Base-by-base conservation (phyloP, 1,139 yeast genomes). In the Nakaseomyces delphensis region DNA sequence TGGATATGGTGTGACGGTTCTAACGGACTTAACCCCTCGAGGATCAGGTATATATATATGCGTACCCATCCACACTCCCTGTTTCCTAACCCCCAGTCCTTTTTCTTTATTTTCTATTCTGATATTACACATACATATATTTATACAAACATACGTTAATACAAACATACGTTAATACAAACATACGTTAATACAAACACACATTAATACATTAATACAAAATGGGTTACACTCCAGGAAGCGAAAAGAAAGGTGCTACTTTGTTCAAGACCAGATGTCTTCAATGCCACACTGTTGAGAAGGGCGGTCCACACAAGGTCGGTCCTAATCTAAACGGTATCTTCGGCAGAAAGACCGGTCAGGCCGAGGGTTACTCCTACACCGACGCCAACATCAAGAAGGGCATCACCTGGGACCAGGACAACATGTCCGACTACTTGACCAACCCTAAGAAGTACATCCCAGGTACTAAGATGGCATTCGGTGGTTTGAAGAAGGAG, bases 381-480 rank as follows among this genome's bases (percentile, higher is more conserved):
- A 87, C 97, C 48, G 98, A 91, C 59, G 97, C 98, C 66, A 89
- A 89, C 86, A 85, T 85, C 79, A 83, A 83, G 77, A 87, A 87
- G 75, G 95, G 89, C 64, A 94, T 89, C 53, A 61, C 59, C 50
- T 91, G 98, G 98, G 58, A 64, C 55, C 93, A 80, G 65, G 91
- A 87, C 67, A 77, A 87, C 69, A 77, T 91, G 83, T 77, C 82
- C 60, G 95, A 84, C 69, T 91, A 91, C 81, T 81, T 91, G 71
- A 95, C 83, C 73, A 93, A 91, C 85, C 98, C 98, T 75, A 91
- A 91, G 95, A 91, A 91, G 77, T 91, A 87, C 76, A 87, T 91
- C 60, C 98, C 98, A 65, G 98, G 98, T 71, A 91, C 97, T 75
- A 91, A 91, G 83, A 91, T 91, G 98, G 98, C 98, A 55, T 91